Conservation (phyloP, 345 rosid species). For the Eucalyptus albens region DNA sequence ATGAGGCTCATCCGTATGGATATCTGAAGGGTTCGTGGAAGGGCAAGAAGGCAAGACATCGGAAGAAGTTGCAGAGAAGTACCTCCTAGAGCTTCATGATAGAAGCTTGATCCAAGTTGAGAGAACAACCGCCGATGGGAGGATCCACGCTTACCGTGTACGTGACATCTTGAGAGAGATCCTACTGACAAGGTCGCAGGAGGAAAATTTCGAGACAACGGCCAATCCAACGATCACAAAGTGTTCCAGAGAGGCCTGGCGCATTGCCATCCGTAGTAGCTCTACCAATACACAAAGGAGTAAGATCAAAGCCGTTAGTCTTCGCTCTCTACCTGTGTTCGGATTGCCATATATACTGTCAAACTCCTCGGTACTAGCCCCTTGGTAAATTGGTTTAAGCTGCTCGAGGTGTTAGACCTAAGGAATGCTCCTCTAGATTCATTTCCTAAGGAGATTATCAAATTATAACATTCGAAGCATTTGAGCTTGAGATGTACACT, state of each 20-base stretch:
- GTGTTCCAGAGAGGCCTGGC: background rate
- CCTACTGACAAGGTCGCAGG: background rate
- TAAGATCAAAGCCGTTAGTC: background rate
- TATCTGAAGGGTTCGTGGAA: background rate
- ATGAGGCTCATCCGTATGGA: background rate
- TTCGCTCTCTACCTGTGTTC: background rate
- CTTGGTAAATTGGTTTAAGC: background rate
- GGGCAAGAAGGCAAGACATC: background rate
- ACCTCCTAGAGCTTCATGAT: background rate
- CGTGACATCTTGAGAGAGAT: background rate
- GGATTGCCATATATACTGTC: background rate
- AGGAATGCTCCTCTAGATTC: background rate
- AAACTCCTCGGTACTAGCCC: background rate
- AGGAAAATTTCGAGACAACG: background rate
- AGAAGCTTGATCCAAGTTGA: background rate
- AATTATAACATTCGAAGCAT: background rate
- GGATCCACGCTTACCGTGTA: background rate
- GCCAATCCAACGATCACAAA: background rate
- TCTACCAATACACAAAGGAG: background rate
- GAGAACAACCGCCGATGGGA: background rate
- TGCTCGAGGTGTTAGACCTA: background rate
- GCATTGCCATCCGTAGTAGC: background rate
- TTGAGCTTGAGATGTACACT: background rate
- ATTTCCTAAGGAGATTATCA: background rate
- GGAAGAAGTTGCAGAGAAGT: background rate